Evolutionary conservation across 768 basidiomycete species (phyloP).

Genomic region (Collybia sp.): DNA sequence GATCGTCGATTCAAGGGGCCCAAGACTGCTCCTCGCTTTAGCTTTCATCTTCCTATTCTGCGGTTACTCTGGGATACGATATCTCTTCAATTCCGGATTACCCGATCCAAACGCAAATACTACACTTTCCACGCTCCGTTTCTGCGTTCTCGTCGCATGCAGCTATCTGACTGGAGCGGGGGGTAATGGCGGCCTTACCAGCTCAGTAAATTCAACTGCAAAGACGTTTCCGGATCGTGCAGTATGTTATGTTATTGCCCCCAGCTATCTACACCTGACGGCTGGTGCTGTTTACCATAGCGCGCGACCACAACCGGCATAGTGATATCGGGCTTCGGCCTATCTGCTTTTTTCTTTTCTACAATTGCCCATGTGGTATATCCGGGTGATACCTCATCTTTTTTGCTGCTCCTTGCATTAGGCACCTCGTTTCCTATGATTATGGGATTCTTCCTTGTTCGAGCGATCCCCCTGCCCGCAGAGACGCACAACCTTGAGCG

Average conservation of each 20-base stretch:
- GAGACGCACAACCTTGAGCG: conserved; percentile 17
- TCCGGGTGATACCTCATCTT: conserved; percentile 73
- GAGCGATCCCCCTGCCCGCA: conserved; percentile 60
- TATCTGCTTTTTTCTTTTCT: conserved; percentile 90
- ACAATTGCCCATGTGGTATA: conserved; percentile 66
- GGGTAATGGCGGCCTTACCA: conserved; percentile 64
- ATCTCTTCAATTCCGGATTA: conserved; percentile 57
- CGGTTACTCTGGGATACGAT: conserved; percentile 74
- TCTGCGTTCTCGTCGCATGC: conserved; percentile 53
- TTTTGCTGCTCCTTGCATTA: conserved; percentile 65
- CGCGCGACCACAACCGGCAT: conserved; percentile 73
- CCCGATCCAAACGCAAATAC: conserved; percentile 16
- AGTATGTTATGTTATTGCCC: conserved; percentile 35
- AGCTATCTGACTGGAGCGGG: conserved; percentile 75
- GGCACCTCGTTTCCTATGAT: conserved; percentile 81
- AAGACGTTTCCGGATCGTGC: conserved; percentile 73
- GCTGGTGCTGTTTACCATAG: conserved; percentile 25
- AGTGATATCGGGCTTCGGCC: conserved; percentile 83
- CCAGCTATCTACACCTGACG: background rate
- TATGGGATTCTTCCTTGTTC: conserved; percentile 69
- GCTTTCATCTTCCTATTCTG: conserved; percentile 56
- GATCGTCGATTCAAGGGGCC: conserved; percentile 71
- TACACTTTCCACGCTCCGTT: conserved; percentile 35
- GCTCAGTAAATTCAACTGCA: conserved; percentile 78
- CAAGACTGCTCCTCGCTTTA: conserved; percentile 56